Conservation (phyloP, 2,329 filamentous ascomycete genomes). For the Diplodia mutila region DNA sequence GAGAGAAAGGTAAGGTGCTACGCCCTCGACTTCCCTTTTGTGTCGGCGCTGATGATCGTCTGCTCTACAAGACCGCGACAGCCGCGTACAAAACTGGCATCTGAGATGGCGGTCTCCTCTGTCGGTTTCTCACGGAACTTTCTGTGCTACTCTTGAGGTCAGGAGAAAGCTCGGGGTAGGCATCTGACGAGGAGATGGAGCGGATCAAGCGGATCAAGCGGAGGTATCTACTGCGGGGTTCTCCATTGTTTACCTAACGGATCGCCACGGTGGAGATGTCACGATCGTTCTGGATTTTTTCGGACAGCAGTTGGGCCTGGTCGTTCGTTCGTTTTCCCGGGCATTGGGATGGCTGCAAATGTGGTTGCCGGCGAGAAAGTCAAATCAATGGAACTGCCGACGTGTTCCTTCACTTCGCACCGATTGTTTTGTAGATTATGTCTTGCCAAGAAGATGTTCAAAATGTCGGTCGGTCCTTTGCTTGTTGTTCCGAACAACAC, state of each 20-base stretch:
- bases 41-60: background rate
- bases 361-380: background rate
- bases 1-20: background rate
- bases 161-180: background rate
- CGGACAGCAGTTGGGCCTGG: too few relatives aligned
- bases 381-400: background rate
- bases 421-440: background rate
- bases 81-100: too few relatives aligned
- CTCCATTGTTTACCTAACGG: conserved; percentile 11
- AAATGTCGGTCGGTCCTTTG: conserved; percentile 1
- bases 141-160: background rate
- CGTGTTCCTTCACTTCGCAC: too few relatives aligned
- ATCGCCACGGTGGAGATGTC: background rate
- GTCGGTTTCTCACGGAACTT: background rate
- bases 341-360: background rate
- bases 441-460: background rate
- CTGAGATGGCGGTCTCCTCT: background rate
- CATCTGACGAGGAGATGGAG: background rate
- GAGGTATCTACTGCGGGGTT: background rate
- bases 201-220: background rate
- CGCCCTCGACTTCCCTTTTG: background rate
- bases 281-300: background rate
- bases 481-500: conserved; percentile 6
- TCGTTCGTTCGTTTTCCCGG: too few relatives aligned
- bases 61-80: background rate